Conservation (phyloP, 164 flowering plant genomes). For the Annona squamosa region DNA sequence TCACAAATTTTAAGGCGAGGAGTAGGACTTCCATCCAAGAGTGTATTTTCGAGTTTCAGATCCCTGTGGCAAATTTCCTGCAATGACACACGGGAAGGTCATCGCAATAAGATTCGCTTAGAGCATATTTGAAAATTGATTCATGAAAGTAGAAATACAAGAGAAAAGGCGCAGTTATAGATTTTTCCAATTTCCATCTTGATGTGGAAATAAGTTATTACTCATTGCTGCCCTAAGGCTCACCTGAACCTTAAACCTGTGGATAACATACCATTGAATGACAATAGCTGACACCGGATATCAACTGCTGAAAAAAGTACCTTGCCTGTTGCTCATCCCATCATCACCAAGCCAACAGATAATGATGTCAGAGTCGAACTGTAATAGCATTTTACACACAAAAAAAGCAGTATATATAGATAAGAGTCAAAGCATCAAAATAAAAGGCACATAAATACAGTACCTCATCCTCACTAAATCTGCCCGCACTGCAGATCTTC, state of each 20-base stretch:
- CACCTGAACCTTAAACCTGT: neutral
- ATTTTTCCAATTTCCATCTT: too few species aligned
- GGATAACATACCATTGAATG: slow-evolving; percentile 20
- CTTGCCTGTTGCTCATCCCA: slow-evolving; percentile 46
- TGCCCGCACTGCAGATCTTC: slow-evolving; percentile 58
- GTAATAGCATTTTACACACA: neutral
- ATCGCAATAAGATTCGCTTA: neutral
- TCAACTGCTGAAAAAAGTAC: slow-evolving; percentile 32
- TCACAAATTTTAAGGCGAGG: slow-evolving; percentile 34
- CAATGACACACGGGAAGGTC: neutral
- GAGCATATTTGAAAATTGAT: neutral
- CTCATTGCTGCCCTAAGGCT: too few species aligned
- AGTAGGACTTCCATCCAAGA: slow-evolving; percentile 26
- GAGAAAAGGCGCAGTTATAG: too few species aligned
- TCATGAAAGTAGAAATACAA: too few species aligned
- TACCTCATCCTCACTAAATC: slow-evolving; percentile 75
- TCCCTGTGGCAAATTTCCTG: slow-evolving; percentile 30
- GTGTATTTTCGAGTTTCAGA: slow-evolving; percentile 29
- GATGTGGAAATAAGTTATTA: too few species aligned
- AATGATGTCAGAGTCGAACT: neutral
- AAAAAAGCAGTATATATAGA: neutral
- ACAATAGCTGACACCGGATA: slow-evolving; percentile 22
- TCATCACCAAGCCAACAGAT: neutral
- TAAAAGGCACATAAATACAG: neutral
- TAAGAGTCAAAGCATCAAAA: neutral